phyloP scores from a whole-genome alignment of 73 alveolate genomes.

The Tetrahymena elliotti region DNA sequence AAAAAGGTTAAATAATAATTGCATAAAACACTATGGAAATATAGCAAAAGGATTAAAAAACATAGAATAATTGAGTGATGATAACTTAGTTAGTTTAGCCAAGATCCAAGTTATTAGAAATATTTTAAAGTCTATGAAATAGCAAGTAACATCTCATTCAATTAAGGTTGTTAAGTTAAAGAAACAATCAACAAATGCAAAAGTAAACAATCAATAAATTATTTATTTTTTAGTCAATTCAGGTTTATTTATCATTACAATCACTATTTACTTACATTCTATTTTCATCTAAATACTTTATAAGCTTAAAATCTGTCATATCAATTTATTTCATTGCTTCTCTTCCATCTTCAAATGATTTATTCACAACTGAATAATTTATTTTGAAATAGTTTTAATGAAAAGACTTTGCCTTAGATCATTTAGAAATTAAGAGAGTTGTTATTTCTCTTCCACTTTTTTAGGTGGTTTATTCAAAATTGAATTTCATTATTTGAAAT shows the following conservation, averaged over 20 bases:
- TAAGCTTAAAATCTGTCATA: background rate
- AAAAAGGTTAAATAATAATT: background rate
- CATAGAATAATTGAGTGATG: background rate
- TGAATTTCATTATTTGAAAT: too few species aligned
- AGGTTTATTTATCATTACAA: background rate
- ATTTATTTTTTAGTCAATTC: background rate
- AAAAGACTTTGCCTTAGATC: too few species aligned
- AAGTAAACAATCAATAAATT: background rate
- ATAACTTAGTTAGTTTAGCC: background rate
- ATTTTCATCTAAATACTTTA: background rate
- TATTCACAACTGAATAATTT: too few species aligned
- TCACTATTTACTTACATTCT: background rate
- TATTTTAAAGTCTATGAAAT: background rate
- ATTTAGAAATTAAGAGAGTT: too few species aligned
- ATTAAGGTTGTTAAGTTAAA: background rate
- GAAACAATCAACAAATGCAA: background rate
- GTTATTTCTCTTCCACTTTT: too few species aligned
- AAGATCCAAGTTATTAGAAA: background rate
- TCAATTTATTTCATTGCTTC: too few species aligned
- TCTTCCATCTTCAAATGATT: too few species aligned
- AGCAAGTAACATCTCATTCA: background rate
- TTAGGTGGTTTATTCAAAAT: too few species aligned
- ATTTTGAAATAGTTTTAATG: too few species aligned
- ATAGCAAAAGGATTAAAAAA: background rate
- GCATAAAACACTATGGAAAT: background rate